phyloP scores from a whole-genome alignment of 202 grass and related monocot species.

The Sporobolus alterniflorus region DNA sequence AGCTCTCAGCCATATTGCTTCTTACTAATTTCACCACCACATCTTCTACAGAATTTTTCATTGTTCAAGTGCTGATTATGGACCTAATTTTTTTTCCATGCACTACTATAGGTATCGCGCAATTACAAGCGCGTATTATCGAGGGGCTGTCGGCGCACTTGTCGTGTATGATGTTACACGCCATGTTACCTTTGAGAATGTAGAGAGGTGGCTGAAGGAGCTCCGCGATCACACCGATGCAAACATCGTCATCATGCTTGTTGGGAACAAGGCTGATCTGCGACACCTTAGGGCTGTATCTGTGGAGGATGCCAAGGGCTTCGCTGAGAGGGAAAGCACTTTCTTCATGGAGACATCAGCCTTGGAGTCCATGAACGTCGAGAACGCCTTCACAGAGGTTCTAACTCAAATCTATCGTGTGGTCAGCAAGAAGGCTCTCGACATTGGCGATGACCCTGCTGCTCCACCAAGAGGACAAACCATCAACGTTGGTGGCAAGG shows the following conservation, averaged over 20 bases:
- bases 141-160: constrained; percentile 81
- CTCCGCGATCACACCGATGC: constrained; percentile 84
- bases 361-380: constrained; percentile 84
- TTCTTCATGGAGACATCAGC: constrained; percentile 89
- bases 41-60: background rate
- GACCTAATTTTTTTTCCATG: constrained; percentile 7
- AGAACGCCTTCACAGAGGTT: constrained; percentile 87
- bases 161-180: constrained; percentile 81
- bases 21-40: background rate
- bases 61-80: background rate
- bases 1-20: background rate
- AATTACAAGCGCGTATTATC: constrained; percentile 94
- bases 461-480: constrained; percentile 88
- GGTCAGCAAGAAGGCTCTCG: constrained; percentile 84
- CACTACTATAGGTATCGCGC: constrained; percentile 68
- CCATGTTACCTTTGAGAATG: constrained; percentile 94
- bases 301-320: constrained; percentile 82
- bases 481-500: constrained; percentile 82
- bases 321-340: constrained; percentile 82
- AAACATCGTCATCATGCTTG: constrained; percentile 96
- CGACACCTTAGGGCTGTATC: constrained; percentile 84
- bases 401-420: constrained; percentile 90
- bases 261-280: constrained; percentile 90
- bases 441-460: constrained; percentile 74
- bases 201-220: constrained; percentile 93